Conservation (phyloP, 768 basidiomycete genomes). For the Guyanaporus albipodus region DNA sequence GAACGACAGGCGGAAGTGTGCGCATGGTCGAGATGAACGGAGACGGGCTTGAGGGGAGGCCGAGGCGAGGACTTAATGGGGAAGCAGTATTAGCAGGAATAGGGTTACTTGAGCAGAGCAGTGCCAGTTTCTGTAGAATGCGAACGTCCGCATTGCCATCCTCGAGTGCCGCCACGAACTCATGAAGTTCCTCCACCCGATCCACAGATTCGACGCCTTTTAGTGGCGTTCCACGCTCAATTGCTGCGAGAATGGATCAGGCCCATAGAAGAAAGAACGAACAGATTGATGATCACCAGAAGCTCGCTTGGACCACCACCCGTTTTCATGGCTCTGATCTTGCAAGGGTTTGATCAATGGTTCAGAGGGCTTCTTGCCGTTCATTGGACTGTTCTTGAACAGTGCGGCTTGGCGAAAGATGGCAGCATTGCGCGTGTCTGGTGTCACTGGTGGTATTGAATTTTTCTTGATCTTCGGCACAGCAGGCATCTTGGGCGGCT, state of each 20-base stretch:
- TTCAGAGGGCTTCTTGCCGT: conserved; percentile 45
- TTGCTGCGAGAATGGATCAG: conserved; percentile 21
- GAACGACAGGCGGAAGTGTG: conserved; percentile 39
- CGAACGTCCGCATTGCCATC: conserved; percentile 47
- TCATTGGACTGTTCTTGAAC: conserved; percentile 78
- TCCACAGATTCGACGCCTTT: conserved; percentile 39
- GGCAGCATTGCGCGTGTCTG: conserved; percentile 51
- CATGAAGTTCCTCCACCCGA: conserved; percentile 47
- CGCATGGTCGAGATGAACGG: conserved; percentile 43
- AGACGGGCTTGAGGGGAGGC: conserved; percentile 54
- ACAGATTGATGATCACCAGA: conserved; percentile 46
- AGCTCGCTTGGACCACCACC: conserved; percentile 83
- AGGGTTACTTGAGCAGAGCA: conserved; percentile 59
- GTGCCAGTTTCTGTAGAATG: conserved; percentile 61
- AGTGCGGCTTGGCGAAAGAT: conserved; percentile 72
- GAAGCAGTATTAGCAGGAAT: conserved; percentile 41
- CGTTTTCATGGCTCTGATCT: conserved; percentile 62
- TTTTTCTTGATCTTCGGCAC: conserved; percentile 32
- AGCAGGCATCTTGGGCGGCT: conserved; percentile 34
- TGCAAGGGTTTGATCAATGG: conserved; percentile 68
- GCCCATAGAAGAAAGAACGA: neutral
- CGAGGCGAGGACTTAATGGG: conserved; percentile 49
- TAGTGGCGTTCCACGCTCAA: conserved; percentile 46
- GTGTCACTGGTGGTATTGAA: conserved; percentile 54
- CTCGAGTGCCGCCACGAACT: conserved; percentile 52